Conservation (phyloP, 768 basidiomycete genomes). For the Panus rudis region DNA sequence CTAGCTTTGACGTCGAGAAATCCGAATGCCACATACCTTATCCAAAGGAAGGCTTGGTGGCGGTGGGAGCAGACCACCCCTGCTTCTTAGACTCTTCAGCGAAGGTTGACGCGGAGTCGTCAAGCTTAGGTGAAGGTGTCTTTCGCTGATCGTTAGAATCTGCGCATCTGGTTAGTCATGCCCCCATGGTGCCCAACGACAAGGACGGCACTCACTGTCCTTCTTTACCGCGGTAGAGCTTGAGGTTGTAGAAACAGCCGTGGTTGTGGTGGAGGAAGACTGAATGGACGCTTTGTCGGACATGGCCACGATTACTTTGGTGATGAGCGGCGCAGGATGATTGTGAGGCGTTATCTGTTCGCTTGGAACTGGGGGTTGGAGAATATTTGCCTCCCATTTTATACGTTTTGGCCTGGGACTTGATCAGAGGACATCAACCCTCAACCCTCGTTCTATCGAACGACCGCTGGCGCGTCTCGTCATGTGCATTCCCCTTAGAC, state of each 20-base stretch:
- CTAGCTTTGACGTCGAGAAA: neutral
- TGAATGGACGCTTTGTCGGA: neutral
- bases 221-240: neutral
- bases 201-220: neutral
- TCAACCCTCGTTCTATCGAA: no score
- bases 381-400: no score
- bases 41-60: slow-evolving; percentile 4
- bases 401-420: no score
- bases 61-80: slow-evolving; percentile 3
- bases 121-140: neutral
- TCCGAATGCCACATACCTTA: neutral
- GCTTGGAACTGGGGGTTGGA: no score
- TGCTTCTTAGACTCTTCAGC: slow-evolving; percentile 1
- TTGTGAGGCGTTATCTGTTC: no score
- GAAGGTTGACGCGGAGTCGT: slow-evolving; percentile 2
- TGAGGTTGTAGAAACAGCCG: neutral
- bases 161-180: neutral
- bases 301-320: no score
- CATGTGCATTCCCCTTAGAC: no score
- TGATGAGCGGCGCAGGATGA: no score
- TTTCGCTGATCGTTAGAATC: neutral
- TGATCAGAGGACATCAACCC: no score
- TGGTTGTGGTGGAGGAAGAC: neutral
- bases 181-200: neutral
- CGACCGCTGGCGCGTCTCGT: no score